Percentiles rank a stretch among this genome's conserved stretches.
These are phyloP conservation scores for Cercophora samala DNA, from an alignment of 495 filamentous ascomycete genomes.

Conservation along the genomic window DNA sequence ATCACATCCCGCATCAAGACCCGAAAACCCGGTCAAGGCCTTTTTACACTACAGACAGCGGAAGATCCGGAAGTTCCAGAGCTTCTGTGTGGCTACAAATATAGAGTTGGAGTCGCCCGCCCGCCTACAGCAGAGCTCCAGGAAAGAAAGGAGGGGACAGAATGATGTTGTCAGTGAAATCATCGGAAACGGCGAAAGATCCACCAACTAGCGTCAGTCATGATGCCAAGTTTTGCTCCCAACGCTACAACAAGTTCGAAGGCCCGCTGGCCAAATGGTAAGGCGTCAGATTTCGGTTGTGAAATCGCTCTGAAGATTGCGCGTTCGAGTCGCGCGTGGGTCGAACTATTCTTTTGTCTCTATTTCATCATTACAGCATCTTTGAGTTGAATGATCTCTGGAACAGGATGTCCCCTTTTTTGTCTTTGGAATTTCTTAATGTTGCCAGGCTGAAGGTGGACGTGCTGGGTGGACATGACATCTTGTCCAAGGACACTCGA, in stretches of 20 bases:
- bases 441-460: no score
- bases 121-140: no score
- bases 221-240: background rate
- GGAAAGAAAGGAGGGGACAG: no score
- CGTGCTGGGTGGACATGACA: no score
- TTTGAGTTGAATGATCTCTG: background rate
- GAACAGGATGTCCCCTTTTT: no score
- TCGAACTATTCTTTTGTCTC: background rate
- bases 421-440: no score
- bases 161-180: background rate
- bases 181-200: background rate
- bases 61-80: background rate
- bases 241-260: background rate
- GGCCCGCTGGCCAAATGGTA: slow-evolving; percentile 8
- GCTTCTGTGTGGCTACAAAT: background rate
- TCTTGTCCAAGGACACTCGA: no score
- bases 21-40: slow-evolving; percentile 3
- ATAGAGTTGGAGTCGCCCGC: background rate
- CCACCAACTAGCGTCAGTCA: background rate
- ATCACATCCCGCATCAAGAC: background rate
- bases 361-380: background rate
- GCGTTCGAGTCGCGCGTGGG: slow-evolving; percentile 9
- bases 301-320: slow-evolving; percentile 6
- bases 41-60: background rate
- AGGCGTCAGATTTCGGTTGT: slow-evolving; percentile 6